phyloP scores from a whole-genome alignment of 1,284 basidiomycete species.

The Tilletia horrida region DNA sequence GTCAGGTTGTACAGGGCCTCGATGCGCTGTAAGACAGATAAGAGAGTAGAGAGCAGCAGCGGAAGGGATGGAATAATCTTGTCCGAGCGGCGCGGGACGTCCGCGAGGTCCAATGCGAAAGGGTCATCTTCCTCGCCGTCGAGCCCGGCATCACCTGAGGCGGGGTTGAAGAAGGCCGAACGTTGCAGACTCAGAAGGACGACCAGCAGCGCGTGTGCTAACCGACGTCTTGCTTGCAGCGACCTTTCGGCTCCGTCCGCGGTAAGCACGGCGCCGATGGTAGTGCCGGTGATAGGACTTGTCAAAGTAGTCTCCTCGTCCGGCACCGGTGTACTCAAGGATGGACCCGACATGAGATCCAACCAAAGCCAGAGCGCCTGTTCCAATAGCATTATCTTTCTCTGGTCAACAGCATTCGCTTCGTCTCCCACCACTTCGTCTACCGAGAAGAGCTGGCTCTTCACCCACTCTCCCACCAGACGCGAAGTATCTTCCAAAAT shows the following conservation, averaged over 20 bases:
- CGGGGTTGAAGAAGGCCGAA: background rate
- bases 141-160: background rate
- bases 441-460: background rate
- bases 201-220: background rate
- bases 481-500: background rate
- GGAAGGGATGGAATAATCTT: background rate
- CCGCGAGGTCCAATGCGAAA: background rate
- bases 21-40: background rate
- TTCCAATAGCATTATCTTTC: background rate
- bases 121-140: background rate
- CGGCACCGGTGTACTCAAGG: background rate
- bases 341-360: background rate
- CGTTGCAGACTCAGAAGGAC: conserved; percentile 12
- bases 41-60: background rate
- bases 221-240: background rate
- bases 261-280: background rate
- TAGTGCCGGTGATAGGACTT: background rate
- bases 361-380: conserved; percentile 12
- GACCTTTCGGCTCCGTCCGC: background rate
- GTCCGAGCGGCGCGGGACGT: background rate
- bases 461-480: background rate
- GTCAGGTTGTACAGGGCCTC: background rate
- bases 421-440: background rate
- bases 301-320: background rate
- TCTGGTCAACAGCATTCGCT: background rate